Conservation (phyloP, 805 yeast genomes). For the Yamadazyma olivae region DNA sequence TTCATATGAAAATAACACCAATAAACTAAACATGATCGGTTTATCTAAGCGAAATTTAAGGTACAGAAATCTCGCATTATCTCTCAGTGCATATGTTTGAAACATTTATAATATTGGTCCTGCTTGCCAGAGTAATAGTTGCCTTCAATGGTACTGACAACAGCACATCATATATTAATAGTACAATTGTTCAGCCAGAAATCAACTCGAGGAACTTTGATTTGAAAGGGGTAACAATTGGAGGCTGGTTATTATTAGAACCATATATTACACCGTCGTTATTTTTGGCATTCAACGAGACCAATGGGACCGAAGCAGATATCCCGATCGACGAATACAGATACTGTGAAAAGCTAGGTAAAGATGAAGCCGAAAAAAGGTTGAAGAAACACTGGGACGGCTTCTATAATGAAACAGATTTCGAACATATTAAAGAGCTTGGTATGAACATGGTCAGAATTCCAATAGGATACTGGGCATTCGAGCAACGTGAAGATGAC, state of each 20-base stretch:
- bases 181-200: conserved; percentile 9
- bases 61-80: too few species aligned
- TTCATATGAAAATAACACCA: too few species aligned
- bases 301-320: conserved; percentile 18
- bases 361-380: conserved; percentile 36
- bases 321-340: conserved; percentile 63
- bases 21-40: too few species aligned
- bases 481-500: conserved; percentile 45
- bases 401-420: conserved; percentile 60
- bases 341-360: conserved; percentile 47
- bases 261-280: conserved; percentile 69
- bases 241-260: conserved; percentile 73
- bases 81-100: too few species aligned
- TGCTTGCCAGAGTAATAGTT: too few species aligned
- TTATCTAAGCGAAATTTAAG: too few species aligned
- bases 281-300: conserved; percentile 33
- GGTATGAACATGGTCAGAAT: conserved; percentile 70
- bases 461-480: conserved; percentile 86
- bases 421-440: conserved; percentile 43
- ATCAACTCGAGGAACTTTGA: conserved; percentile 14
- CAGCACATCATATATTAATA: too few species aligned
- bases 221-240: conserved; percentile 33
- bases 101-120: too few species aligned
- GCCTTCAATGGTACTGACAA: background rate
- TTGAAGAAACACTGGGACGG: conserved; percentile 55